A percentile compares a stretch with the other conserved stretches of the same genome.
phyloP scores from a whole-genome alignment of 139 green algal species.

The Coelastrella sp. region DNA sequence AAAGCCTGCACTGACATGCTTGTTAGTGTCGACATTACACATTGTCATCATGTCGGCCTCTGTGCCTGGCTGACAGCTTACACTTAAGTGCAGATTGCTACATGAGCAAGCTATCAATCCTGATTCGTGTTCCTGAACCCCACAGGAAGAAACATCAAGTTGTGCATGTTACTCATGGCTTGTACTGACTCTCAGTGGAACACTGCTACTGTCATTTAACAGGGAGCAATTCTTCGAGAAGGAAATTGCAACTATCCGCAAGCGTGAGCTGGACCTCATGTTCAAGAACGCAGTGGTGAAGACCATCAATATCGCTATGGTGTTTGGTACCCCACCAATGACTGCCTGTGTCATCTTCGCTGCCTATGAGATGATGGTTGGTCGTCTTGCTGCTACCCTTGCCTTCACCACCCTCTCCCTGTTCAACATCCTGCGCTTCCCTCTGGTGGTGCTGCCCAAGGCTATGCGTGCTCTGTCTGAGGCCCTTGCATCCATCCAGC shows the following conservation, averaged over 20 bases:
- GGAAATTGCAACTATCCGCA: slow-evolving; percentile 51
- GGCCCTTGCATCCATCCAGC: slow-evolving; percentile 59
- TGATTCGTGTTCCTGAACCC: not conserved
- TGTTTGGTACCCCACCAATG: slow-evolving; percentile 65
- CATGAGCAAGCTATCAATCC: no score
- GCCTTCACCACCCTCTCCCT: slow-evolving; percentile 84
- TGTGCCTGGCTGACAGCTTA: no score
- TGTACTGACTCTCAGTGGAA: not conserved
- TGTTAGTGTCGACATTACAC: no score
- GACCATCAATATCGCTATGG: slow-evolving; percentile 70
- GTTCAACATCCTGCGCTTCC: slow-evolving; percentile 87
- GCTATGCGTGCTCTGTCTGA: slow-evolving; percentile 68
- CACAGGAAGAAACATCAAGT: not conserved
- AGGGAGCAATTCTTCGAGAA: slow-evolving; percentile 72
- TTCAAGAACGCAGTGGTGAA: slow-evolving; percentile 67
- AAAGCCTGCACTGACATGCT: no score
- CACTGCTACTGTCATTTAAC: not conserved
- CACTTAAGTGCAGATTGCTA: no score
- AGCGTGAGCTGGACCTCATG: slow-evolving; percentile 51
- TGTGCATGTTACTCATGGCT: not conserved
- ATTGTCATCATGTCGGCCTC: no score
- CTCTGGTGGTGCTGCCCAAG: slow-evolving; percentile 84
- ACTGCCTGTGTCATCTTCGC: slow-evolving; percentile 68
- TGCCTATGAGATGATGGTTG: slow-evolving; percentile 63
- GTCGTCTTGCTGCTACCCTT: slow-evolving; percentile 49